phyloP scores from a whole-genome alignment of 208 protist genomes.

The Crithidia mellificae region DNA sequence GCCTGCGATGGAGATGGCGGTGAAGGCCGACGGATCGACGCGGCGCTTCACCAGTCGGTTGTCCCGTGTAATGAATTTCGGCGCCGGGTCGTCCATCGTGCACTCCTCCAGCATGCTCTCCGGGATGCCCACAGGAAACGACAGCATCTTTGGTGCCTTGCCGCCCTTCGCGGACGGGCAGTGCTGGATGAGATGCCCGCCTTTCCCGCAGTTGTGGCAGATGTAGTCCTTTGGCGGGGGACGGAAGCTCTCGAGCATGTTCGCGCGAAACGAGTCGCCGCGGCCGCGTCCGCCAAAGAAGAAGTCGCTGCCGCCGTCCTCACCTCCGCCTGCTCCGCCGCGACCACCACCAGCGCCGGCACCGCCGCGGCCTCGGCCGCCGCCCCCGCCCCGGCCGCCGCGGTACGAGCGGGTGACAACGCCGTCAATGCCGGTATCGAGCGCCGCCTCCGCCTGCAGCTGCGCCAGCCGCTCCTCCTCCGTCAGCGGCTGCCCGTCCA shows the following conservation, averaged over 20 bases:
- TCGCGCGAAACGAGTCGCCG: conserved; percentile 27
- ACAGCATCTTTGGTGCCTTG: conserved; percentile 57
- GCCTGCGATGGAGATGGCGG: conserved; percentile 32
- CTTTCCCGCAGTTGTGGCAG: conserved; percentile 90
- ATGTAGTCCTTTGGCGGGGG: conserved; percentile 80
- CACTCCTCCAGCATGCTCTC: conserved; percentile 87
- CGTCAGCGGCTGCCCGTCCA: conserved; percentile 36
- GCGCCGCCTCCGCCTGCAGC: conserved; percentile 68
- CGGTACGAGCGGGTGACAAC: conserved; percentile 41
- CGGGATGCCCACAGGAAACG: conserved; percentile 83
- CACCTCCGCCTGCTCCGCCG: neutral
- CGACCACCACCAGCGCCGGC: conserved; percentile 8
- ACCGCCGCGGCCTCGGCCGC: conserved; percentile 25
- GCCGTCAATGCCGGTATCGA: conserved; percentile 81
- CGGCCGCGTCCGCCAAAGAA: conserved; percentile 28
- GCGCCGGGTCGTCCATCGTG: conserved; percentile 84
- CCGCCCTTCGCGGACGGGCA: conserved; percentile 69
- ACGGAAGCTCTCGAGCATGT: conserved; percentile 58
- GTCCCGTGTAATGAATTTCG: conserved; percentile 88
- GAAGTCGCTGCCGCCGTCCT: neutral
- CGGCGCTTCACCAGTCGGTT: conserved; percentile 76
- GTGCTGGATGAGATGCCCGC: conserved; percentile 84
- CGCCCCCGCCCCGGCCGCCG: conserved; percentile 28
- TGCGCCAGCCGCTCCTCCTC: conserved; percentile 84
- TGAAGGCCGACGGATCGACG: conserved; percentile 67